phyloP scores from a whole-genome alignment of 345 rosid species.

The Cardamine resedifolia region DNA sequence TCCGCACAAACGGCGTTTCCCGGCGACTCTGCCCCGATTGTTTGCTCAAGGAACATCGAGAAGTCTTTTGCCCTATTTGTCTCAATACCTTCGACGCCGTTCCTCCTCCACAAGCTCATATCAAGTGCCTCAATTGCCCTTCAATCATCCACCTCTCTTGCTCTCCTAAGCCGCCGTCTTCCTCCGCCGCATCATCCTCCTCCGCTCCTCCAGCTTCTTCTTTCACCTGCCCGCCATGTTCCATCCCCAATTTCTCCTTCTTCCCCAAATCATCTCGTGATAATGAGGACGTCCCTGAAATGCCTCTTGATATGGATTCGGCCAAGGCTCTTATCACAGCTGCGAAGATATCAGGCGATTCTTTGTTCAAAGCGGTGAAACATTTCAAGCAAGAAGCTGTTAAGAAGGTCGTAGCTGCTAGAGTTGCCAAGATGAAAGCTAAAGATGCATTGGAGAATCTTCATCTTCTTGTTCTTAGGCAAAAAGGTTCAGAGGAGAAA shows the following conservation, averaged over 20 bases:
- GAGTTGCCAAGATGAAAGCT: conserved; percentile 47
- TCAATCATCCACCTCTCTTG: conserved; percentile 46
- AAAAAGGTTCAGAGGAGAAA: not conserved
- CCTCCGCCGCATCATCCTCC: conserved; percentile 23
- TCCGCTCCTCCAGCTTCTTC: conserved; percentile 12
- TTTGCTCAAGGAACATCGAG: conserved; percentile 45
- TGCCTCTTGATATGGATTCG: conserved; percentile 27
- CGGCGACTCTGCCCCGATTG: conserved; percentile 57
- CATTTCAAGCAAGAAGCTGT: conserved; percentile 40
- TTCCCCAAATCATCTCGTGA: conserved; percentile 34
- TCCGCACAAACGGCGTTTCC: conserved; percentile 34
- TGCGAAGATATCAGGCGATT: conserved; percentile 44
- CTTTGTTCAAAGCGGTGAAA: conserved; percentile 38
- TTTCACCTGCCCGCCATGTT: conserved; percentile 51
- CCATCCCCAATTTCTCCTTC: conserved; percentile 48
- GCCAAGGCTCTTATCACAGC: conserved; percentile 52
- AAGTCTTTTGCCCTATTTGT: conserved; percentile 54
- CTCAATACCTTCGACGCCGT: conserved; percentile 32
- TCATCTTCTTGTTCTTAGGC: conserved; percentile 29
- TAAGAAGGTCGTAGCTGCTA: conserved; percentile 41
- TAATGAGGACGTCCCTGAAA: not conserved
- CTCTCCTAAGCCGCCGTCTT: conserved; percentile 26
- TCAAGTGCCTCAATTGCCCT: conserved; percentile 49
- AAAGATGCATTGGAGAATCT: conserved; percentile 47
- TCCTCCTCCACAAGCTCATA: conserved; percentile 29